phyloP scores from a whole-genome alignment of 2,329 filamentous ascomycete genomes.

The Tolypocladium guangdongense region DNA sequence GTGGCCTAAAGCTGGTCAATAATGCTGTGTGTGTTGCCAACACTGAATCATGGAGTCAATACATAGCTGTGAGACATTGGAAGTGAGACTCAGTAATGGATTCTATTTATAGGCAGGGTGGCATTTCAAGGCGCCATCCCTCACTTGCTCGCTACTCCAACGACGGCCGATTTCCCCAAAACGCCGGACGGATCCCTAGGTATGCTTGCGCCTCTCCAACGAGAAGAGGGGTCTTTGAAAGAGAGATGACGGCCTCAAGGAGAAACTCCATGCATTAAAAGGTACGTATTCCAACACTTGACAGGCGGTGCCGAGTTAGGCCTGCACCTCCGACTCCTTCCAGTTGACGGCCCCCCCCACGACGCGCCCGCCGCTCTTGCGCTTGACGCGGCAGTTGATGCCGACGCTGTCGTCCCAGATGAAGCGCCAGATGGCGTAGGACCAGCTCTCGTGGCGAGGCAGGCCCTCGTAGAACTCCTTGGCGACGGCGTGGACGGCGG shows the following conservation, averaged over 20 bases:
- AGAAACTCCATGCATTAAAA: not conserved
- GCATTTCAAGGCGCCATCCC: not conserved
- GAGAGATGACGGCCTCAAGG: not conserved
- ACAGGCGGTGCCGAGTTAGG: constrained; percentile 23
- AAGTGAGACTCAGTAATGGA: not conserved
- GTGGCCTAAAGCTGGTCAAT: too few species aligned
- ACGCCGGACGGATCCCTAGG: not conserved
- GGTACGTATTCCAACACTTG: not conserved
- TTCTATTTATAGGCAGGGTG: not conserved
- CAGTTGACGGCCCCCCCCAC: constrained; percentile 45
- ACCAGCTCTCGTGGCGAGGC: constrained; percentile 83
- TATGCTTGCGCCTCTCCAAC: not conserved
- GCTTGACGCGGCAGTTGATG: constrained; percentile 85
- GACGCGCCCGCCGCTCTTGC: constrained; percentile 61
- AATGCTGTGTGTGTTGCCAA: too few species aligned
- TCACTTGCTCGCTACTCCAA: not conserved
- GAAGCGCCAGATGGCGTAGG: constrained; percentile 90
- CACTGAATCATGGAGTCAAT: too few species aligned
- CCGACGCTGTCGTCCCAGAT: constrained; percentile 84
- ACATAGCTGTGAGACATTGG: too few species aligned
- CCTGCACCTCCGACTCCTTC: constrained; percentile 61
- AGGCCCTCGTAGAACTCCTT: constrained; percentile 85
- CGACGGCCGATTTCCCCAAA: not conserved
- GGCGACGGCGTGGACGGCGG: constrained; percentile 66
- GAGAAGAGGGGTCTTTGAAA: not conserved